Conservation (phyloP, 306 rosid genomes). For the Arachis hypogaea region DNA sequence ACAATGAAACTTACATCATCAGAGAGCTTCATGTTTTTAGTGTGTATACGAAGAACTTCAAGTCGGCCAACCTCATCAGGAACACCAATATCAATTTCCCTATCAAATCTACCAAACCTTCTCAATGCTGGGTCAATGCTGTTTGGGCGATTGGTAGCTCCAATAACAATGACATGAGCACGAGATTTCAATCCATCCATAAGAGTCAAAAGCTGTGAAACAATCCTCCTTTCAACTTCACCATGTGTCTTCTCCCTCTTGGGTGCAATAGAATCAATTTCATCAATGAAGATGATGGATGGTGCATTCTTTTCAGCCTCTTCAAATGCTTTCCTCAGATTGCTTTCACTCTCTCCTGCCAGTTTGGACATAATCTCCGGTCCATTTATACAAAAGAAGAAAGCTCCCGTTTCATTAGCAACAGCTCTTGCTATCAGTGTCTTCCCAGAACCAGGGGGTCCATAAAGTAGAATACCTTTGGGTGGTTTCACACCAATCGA, state of each 20-base stretch:
- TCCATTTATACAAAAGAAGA: conserved; percentile 67
- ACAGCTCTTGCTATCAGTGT: conserved; percentile 69
- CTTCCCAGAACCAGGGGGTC: conserved; percentile 75
- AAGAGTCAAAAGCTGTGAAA: conserved; percentile 69
- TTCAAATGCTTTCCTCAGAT: conserved; percentile 70
- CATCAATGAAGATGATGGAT: conserved; percentile 72
- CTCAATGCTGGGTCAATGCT: conserved; percentile 71
- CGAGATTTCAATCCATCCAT: conserved; percentile 72
- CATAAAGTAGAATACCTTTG: conserved; percentile 69
- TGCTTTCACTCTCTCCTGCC: conserved; percentile 77
- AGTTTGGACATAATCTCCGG: conserved; percentile 75
- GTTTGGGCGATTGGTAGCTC: conserved; percentile 76
- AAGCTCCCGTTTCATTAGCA: conserved; percentile 74
- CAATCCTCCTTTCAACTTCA: conserved; percentile 72
- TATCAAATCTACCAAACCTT: conserved; percentile 73
- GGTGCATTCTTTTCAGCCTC: conserved; percentile 79
- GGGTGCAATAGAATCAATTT: conserved; percentile 72
- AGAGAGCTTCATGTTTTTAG: conserved; percentile 76
- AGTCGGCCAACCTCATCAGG: conserved; percentile 75
- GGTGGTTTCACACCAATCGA: conserved; percentile 81
- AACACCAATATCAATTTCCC: conserved; percentile 76
- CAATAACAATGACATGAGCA: conserved; percentile 70
- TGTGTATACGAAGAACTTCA: conserved; percentile 73
- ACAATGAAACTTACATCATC: conserved; percentile 53
- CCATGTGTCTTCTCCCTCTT: conserved; percentile 73